Percentiles rank a stretch among this genome's conserved stretches.
Evolutionary conservation across 768 basidiomycete species (phyloP).

Genomic region (Coprinellus aureogranulatus): DNA sequence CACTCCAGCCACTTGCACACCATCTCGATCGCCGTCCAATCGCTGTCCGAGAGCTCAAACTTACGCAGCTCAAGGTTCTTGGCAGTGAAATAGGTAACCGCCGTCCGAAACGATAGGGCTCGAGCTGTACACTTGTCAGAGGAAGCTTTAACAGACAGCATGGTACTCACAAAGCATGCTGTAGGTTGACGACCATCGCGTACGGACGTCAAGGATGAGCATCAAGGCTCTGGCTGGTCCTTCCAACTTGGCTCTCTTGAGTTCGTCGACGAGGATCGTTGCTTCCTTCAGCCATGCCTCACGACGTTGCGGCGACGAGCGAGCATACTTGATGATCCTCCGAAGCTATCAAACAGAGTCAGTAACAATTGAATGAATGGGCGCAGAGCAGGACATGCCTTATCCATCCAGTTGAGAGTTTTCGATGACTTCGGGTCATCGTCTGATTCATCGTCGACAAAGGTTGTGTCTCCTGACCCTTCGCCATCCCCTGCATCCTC

Average conservation of each 20-base stretch:
- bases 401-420: too few relatives aligned
- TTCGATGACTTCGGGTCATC: too few relatives aligned
- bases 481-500: not conserved
- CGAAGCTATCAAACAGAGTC: not conserved
- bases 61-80: conserved; percentile 16
- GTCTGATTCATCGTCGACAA: not conserved
- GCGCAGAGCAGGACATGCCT: too few relatives aligned
- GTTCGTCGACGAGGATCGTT: not conserved
- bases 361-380: not conserved
- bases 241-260: not conserved
- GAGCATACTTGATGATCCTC: not conserved
- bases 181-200: conserved; percentile 33
- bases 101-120: conserved; percentile 18
- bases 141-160: not conserved
- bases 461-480: not conserved
- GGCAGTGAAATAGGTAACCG: conserved; percentile 16
- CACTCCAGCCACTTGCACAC: conserved; percentile 24
- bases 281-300: not conserved
- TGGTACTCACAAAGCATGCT: conserved; percentile 28
- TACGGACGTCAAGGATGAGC: conserved; percentile 31
- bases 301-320: not conserved
- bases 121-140: conserved; percentile 16
- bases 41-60: conserved; percentile 15
- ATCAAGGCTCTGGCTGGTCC: conserved; percentile 10
- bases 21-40: conserved; percentile 26